Percentiles rank a stretch among this genome's conserved stretches.
These are phyloP conservation scores for Aspergillus panamensis DNA, from an alignment of 495 filamentous ascomycete species.

Conservation along the genomic window DNA sequence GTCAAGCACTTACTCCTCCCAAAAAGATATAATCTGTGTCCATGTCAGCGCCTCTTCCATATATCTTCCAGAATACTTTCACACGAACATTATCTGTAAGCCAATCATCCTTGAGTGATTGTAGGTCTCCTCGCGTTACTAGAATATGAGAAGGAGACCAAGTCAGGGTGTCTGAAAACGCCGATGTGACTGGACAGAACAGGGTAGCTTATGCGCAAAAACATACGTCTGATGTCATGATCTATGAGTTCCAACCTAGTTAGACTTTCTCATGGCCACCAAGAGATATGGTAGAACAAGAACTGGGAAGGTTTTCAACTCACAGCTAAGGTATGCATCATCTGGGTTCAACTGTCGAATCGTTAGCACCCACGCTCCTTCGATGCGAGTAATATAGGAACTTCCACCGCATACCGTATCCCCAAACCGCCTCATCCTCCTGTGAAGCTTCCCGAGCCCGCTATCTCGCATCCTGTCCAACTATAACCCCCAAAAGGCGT, in stretches of 20 bases:
- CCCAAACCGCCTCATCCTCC: conserved; percentile 41
- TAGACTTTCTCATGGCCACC: conserved; percentile 9
- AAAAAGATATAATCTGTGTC: conserved; percentile 74
- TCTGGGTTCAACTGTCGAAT: conserved; percentile 57
- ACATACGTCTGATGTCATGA: conserved; percentile 67
- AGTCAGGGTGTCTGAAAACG: neutral
- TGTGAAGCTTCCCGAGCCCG: conserved; percentile 40
- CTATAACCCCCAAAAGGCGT: too few relatives aligned
- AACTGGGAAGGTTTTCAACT: conserved; percentile 27
- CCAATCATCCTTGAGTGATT: conserved; percentile 88
- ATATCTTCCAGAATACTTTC: neutral
- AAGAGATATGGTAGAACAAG: neutral
- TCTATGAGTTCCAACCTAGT: conserved; percentile 42
- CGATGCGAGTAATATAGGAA: neutral
- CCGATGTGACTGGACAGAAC: too few relatives aligned
- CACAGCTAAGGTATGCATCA: conserved; percentile 70
- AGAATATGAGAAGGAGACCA: neutral
- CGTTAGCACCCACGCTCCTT: neutral
- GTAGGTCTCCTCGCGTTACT: conserved; percentile 84
- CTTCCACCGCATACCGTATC: conserved; percentile 33
- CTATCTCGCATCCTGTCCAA: conserved; percentile 37
- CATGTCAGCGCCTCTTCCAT: conserved; percentile 6
- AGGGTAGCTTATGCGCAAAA: neutral
- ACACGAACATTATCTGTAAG: conserved; percentile 89
- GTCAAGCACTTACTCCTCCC: conserved; percentile 80